phyloP scores from a whole-genome alignment of 768 basidiomycete genomes.

The Leccinum broughii region DNA sequence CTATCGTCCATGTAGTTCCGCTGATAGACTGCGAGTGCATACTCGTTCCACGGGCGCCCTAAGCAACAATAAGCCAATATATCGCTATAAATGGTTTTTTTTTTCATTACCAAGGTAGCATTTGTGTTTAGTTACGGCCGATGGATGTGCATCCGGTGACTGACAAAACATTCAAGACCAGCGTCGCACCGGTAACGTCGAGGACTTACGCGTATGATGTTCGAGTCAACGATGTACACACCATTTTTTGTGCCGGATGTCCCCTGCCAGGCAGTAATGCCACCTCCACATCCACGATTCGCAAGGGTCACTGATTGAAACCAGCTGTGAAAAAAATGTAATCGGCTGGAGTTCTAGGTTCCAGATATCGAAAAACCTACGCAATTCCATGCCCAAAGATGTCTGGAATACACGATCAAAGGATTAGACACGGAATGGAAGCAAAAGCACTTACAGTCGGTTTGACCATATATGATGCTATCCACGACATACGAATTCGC shows the following conservation, averaged over 20 bases:
- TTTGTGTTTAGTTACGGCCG: constrained; percentile 42
- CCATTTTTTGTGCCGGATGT: constrained; percentile 42
- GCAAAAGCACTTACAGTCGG: constrained; percentile 49
- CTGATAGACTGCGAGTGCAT: not conserved
- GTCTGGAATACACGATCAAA: too few relatives aligned
- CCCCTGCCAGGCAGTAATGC: constrained; percentile 64
- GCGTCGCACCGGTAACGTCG: not conserved
- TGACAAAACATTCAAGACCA: constrained; percentile 31
- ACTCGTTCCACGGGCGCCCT: constrained; percentile 55
- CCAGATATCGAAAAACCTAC: not conserved
- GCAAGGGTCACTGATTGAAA: constrained; percentile 59
- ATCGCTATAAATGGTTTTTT: too few relatives aligned
- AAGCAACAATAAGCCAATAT: not conserved
- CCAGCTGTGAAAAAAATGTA: constrained; percentile 40
- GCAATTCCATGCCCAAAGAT: not conserved
- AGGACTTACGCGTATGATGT: not conserved
- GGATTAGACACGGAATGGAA: not conserved
- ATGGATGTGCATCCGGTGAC: constrained; percentile 60
- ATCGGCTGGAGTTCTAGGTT: not conserved
- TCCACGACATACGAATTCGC: constrained; percentile 61
- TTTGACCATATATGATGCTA: constrained; percentile 65
- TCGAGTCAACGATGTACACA: constrained; percentile 14
- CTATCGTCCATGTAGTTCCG: constrained; percentile 34
- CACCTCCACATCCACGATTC: constrained; percentile 62
- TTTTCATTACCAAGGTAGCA: constrained; percentile 48